These are phyloP conservation scores for Ophiocordyceps camponoti-leonardi DNA, from an alignment of 2,329 filamentous ascomycete species.

Conservation along the genomic window DNA sequence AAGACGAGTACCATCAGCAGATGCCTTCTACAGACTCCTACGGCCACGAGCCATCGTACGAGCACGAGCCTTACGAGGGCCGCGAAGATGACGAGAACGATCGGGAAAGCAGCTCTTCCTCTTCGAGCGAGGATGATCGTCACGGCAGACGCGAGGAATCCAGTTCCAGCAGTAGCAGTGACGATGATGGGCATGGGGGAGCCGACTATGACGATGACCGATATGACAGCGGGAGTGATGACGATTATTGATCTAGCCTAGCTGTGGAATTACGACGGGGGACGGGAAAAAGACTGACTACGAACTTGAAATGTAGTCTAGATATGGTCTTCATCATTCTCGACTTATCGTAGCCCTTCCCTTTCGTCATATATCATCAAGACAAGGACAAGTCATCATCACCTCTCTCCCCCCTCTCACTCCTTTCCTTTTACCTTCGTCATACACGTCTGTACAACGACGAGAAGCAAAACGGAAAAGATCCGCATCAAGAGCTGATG, in stretches of 20 bases:
- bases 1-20: background rate
- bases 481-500: too few species aligned
- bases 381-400: too few species aligned
- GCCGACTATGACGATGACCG: constrained; percentile 10
- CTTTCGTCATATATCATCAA: too few species aligned
- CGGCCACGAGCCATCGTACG: background rate
- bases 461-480: background rate
- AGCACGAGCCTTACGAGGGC: constrained; percentile 12
- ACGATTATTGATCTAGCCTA: constrained; percentile 7
- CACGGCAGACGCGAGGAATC: constrained; percentile 15
- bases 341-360: too few species aligned
- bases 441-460: too few species aligned
- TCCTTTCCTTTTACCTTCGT: too few species aligned
- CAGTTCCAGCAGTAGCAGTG: constrained; percentile 31
- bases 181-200: background rate
- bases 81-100: background rate
- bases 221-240: constrained; percentile 16
- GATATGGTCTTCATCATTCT: too few species aligned
- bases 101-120: constrained; percentile 13
- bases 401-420: too few species aligned
- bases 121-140: constrained; percentile 24
- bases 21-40: background rate
- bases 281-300: background rate
- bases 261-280: background rate
- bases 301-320: background rate